Evolutionary conservation across 2,329 filamentous ascomycete genomes (phyloP), one percentile per base, ranked within the genome.

Genomic region (Xylaria sp.): DNA sequence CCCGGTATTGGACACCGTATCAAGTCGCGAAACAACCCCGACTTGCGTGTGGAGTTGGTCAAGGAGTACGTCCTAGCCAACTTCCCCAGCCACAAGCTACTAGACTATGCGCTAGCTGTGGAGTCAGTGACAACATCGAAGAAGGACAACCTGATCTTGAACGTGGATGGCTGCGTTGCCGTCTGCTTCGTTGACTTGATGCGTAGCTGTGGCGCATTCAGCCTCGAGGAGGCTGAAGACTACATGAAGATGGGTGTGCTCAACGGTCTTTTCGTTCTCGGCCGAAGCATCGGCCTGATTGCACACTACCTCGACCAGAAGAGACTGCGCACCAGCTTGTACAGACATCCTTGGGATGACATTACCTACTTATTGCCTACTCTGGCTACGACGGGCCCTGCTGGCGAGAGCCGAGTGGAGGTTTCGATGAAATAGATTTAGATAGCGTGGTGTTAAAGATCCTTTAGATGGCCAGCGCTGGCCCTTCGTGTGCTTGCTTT

Each of bases 291-390:
- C 76, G 95, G 95, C 92, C 87, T 99, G 71, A 99, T 99, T 90
- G 95, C 95, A 76, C 95, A 99, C 83, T 98, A 94, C 87, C 89
- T 99, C 74, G 95, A 99, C 84, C 95, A 99, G 88, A 99, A 99
- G 94, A 89, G 95, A 82, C 87, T 99, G 80, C 91, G 94, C 75
- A 99, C 95, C 76, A 95, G 95, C 79, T 89, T 99, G 70, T 99
- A 99, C 91, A 91, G 95, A 79, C 93, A 97, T 88, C 95, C 95
- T 77, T 98, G 95, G 95, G 95, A 97, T 78, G 94, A 97, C 79
- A 97, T 97, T 78, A 97, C 93, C 71, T 96, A 97, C 83, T 87
- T 97, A 72, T 89, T 97, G 72, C 93, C 93, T 75, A 91, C 86
- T 80, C 83, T 96, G 67, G 83, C 85, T 73, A 85, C 90, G 77